phyloP scores from a whole-genome alignment of 495 filamentous ascomycete genomes.

The Oleoguttula mirabilis region DNA sequence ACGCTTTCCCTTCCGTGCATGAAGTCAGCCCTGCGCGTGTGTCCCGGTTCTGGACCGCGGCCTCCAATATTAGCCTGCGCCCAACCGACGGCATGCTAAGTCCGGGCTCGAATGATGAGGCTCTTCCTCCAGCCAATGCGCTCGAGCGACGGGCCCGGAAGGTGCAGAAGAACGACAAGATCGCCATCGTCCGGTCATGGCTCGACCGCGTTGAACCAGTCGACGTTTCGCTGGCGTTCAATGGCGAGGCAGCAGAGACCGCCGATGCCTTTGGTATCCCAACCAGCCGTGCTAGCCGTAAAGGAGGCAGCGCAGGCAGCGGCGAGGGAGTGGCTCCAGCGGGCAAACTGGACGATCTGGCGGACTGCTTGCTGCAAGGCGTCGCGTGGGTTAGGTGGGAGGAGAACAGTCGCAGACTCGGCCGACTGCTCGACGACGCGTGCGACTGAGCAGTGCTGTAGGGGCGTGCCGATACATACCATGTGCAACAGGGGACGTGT shows the following conservation, averaged over 20 bases:
- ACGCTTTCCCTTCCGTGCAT: not conserved
- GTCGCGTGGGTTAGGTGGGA: constrained; percentile 81
- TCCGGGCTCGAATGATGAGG: not conserved
- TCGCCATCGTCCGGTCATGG: constrained; percentile 50
- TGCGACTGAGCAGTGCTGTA: too few relatives aligned
- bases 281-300: too few relatives aligned
- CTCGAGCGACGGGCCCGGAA: constrained; percentile 4
- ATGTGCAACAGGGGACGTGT: too few relatives aligned
- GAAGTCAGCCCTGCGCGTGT: constrained; percentile 27
- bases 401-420: too few relatives aligned
- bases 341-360: constrained; percentile 78
- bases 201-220: constrained; percentile 19
- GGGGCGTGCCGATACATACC: too few relatives aligned
- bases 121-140: not conserved
- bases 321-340: constrained; percentile 24
- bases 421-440: too few relatives aligned
- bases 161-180: constrained; percentile 48
- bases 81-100: not conserved
- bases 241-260: constrained; percentile 6
- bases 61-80: not conserved
- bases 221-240: constrained; percentile 3
- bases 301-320: too few relatives aligned
- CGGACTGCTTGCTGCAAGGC: constrained; percentile 80
- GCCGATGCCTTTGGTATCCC: constrained; percentile 5
- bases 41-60: constrained; percentile 24